Base-by-base conservation (phyloP, 1,284 basidiomycete species). In the Trichosporon sp. region DNA sequence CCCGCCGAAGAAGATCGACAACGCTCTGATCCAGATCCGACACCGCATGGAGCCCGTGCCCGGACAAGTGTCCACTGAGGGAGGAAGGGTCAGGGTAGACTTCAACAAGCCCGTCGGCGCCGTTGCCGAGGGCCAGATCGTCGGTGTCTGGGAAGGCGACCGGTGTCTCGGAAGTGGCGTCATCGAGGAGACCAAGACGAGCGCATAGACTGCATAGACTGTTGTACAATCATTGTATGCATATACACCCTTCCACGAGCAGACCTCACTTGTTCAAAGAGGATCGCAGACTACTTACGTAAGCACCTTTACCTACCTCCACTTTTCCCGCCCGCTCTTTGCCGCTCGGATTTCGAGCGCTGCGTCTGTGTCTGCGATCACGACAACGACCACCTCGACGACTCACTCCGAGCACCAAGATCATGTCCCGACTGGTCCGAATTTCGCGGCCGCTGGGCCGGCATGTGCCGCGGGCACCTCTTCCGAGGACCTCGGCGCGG, bases 111-210 rank as follows among this genome's bases (percentile, higher is more conserved):
- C 87, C 0, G 84, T 90, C 57, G 84, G 85, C 56, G 88, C 87
- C 4, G 86, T 92, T n/a, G 85, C 91, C 0, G 83, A 86, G 0
- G 93, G 93, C 2, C 94, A 96, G 77, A 85, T 90, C 31, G 88
- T 87, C 7, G 88, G 85, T 0, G 67, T 95, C 6, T 95, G 88
- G 81, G 83, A 87, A 64, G 86, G 81, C 2, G 84, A 88, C 61
- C 88, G 88, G 86, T 94, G 92, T 79, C 82, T 95, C 25, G 93
- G 93, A 2, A 91, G 89, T 73, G 94, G 91, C 19, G 80, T 84
- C 11, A 92, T 95, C 61, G 71, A 67, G 10, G 69, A 74, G 36
- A 79, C 75, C 2, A 54, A 25, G 29, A 73, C 73, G 27, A 25
- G 23, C 21, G 61, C 57, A 10, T 63, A 58, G 36, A 31, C 44